phyloP scores from a whole-genome alignment of 768 basidiomycete genomes.

The Porphyrellus cyaneotinctus region DNA sequence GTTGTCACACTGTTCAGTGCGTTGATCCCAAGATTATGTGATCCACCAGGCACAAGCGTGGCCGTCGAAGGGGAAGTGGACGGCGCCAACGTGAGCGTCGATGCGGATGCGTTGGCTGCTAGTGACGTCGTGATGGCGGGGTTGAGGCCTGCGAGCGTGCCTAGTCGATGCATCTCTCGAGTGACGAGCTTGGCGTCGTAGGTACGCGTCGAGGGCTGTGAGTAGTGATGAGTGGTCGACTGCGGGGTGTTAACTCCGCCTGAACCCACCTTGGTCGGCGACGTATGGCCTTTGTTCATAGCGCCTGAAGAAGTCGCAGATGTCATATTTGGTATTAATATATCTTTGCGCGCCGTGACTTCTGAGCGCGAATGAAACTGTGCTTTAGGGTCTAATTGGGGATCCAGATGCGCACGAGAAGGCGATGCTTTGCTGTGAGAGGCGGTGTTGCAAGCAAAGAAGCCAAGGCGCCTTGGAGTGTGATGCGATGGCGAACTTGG shows the following conservation, averaged over 20 bases:
- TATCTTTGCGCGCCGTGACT: constrained; percentile 21
- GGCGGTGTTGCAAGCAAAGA: constrained; percentile 37
- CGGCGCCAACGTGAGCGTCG: constrained; percentile 39
- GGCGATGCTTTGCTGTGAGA: constrained; percentile 32
- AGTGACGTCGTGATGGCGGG: constrained; percentile 39
- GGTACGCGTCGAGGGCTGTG: constrained; percentile 60
- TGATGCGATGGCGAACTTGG: constrained; percentile 22
- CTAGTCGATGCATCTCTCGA: constrained; percentile 82
- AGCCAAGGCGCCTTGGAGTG: constrained; percentile 29
- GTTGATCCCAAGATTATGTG: constrained; percentile 28
- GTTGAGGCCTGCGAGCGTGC: constrained; percentile 52
- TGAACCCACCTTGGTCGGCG: constrained; percentile 33
- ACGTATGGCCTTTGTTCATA: constrained; percentile 29
- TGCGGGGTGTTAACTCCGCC: constrained; percentile 17
- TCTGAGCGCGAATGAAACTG: constrained; percentile 40
- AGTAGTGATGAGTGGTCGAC: constrained; percentile 6
- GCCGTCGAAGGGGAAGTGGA: constrained; percentile 37
- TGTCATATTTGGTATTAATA: constrained; percentile 20
- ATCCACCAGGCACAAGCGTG: constrained; percentile 30
- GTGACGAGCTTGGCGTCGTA: constrained; percentile 79
- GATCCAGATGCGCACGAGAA: constrained; percentile 15
- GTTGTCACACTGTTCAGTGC: constrained; percentile 23
- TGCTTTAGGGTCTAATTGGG: constrained; percentile 30
- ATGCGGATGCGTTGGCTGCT: constrained; percentile 44
- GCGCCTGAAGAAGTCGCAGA: constrained; percentile 26